phyloP scores from a whole-genome alignment of 2,329 filamentous ascomycete genomes.

The Epichloe brachyelytri region DNA sequence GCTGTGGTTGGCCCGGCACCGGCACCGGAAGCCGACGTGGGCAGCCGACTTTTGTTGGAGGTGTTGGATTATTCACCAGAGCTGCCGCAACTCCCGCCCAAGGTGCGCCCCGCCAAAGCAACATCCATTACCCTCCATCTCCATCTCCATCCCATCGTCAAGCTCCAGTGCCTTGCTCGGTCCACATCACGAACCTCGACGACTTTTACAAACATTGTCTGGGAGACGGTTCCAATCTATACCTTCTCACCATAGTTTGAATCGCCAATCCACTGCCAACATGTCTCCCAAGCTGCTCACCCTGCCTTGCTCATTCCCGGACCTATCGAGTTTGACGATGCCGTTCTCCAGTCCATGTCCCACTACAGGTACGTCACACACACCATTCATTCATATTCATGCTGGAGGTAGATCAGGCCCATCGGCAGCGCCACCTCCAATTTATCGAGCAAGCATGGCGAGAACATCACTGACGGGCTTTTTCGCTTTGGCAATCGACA shows the following conservation, averaged over 20 bases:
- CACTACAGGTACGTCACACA: constrained; percentile 60
- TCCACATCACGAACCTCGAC: constrained; percentile 3
- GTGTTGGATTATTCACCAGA: background rate
- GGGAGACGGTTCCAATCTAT: background rate
- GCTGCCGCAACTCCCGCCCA: background rate
- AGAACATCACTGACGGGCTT: background rate
- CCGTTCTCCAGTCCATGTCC: constrained; percentile 85
- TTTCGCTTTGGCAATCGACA: constrained; percentile 22
- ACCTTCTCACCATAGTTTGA: background rate
- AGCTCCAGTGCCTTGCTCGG: background rate
- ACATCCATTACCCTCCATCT: background rate
- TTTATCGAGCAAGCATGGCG: background rate
- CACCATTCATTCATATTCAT: too few relatives aligned
- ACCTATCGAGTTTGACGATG: constrained; percentile 97
- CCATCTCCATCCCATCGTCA: background rate
- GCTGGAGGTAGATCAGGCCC: background rate
- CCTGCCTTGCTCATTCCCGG: constrained; percentile 85
- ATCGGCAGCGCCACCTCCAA: background rate
- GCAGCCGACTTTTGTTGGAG: background rate
- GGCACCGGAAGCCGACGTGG: background rate
- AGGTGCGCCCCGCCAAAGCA: constrained; percentile 1
- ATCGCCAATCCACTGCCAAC: constrained; percentile 13
- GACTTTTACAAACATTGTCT: background rate
- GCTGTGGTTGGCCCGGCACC: background rate
- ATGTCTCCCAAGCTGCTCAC: constrained; percentile 52